These are phyloP conservation scores for Plectosphaerella cucumerina DNA, from an alignment of 2,329 filamentous ascomycete species.

Conservation along the genomic window DNA sequence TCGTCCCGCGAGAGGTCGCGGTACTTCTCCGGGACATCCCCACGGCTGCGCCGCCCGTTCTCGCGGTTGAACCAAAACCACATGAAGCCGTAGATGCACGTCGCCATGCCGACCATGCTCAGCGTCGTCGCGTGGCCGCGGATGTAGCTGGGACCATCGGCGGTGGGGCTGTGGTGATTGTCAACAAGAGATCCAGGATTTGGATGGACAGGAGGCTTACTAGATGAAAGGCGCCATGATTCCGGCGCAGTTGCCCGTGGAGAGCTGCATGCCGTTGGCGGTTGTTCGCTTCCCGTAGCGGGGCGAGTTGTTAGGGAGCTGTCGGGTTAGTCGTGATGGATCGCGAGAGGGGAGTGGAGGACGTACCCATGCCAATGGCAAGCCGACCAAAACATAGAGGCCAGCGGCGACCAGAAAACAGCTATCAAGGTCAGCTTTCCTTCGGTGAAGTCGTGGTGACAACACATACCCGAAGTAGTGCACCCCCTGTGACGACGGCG, in stretches of 20 bases:
- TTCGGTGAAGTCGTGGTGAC: background rate
- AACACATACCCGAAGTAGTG: slow-evolving; percentile 26
- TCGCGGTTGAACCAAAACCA: slow-evolving; percentile 29
- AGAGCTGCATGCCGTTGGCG: slow-evolving; percentile 67
- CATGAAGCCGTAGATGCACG: slow-evolving; percentile 29
- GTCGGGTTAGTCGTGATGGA: background rate
- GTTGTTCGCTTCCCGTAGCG: slow-evolving; percentile 74
- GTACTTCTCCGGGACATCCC: slow-evolving; percentile 32
- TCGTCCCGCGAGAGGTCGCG: slow-evolving; percentile 39
- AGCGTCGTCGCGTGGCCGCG: slow-evolving; percentile 53
- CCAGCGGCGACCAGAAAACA: slow-evolving; percentile 74
- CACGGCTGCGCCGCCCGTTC: slow-evolving; percentile 41
- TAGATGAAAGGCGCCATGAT: slow-evolving; percentile 32
- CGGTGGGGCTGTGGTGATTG: slow-evolving; percentile 27
- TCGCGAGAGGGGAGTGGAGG: background rate
- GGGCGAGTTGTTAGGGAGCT: slow-evolving; percentile 56
- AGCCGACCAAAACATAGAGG: slow-evolving; percentile 57
- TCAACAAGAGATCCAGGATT: background rate
- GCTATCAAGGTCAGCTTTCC: background rate
- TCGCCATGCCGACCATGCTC: slow-evolving; percentile 13
- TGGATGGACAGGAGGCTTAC: slow-evolving; percentile 1
- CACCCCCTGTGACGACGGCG: slow-evolving; percentile 40
- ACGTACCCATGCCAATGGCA: slow-evolving; percentile 51
- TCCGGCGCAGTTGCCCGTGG: slow-evolving; percentile 64
- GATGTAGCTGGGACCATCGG: slow-evolving; percentile 53